Conservation (phyloP, 352 stramenopile species). For the Globisporangium cystogenes region DNA sequence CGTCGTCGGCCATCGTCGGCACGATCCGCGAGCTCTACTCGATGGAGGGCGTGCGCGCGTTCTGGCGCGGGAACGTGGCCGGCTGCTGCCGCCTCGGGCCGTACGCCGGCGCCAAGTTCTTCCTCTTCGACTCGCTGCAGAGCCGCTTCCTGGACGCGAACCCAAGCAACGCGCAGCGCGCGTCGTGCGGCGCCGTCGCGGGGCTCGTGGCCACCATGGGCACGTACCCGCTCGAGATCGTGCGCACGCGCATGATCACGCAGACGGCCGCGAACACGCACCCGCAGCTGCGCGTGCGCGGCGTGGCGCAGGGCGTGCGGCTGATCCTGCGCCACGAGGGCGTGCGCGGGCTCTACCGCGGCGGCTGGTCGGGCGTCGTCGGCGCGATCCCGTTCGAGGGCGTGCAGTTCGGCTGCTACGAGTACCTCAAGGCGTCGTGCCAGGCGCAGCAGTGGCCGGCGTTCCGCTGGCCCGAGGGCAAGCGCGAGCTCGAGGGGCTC, state of each 20-base stretch:
- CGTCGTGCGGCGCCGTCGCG: conserved; percentile 7
- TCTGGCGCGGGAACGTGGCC: conserved; percentile 75
- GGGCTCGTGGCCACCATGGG: conserved; percentile 62
- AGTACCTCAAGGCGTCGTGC: conserved; percentile 62
- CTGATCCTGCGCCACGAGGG: conserved; percentile 61
- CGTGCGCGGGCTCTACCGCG: conserved; percentile 64
- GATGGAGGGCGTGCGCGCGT: conserved; percentile 59
- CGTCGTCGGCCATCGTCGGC: conserved; percentile 31
- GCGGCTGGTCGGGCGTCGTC: conserved; percentile 52
- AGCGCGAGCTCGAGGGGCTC: conserved; percentile 57
- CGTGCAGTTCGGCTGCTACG: conserved; percentile 82
- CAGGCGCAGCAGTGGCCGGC: conserved; percentile 43
- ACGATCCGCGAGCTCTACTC: conserved; percentile 59
- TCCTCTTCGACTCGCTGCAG: conserved; percentile 68
- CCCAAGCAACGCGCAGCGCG: conserved; percentile 2
- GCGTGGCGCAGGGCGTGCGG: conserved; percentile 49
- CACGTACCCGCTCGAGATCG: conserved; percentile 79
- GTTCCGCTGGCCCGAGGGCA: conserved; percentile 59
- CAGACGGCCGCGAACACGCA: conserved; percentile 30
- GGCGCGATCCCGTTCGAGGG: conserved; percentile 79
- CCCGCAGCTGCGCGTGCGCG: conserved; percentile 38
- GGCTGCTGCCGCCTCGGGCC: conserved; percentile 73
- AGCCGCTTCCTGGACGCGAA: conserved; percentile 30
- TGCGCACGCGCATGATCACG: conserved; percentile 77
- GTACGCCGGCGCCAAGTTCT: conserved; percentile 81